A percentile compares a stretch with the other conserved stretches of the same genome.
Conservation (phyloP, 2,329 filamentous ascomycete species). For the Apiospora saccharicola region DNA sequence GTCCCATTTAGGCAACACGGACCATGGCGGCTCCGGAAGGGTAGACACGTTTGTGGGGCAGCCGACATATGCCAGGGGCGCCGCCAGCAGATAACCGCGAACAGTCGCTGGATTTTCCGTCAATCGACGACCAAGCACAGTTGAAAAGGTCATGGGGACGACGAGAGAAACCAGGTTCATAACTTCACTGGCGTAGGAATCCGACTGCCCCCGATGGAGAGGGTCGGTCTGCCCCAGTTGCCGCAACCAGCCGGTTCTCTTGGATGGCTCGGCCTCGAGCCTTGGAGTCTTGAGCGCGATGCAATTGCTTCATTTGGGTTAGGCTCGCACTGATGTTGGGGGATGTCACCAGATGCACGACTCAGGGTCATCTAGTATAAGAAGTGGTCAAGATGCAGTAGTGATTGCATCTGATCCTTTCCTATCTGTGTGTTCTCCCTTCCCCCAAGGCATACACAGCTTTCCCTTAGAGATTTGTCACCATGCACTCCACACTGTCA, state of each 20-base stretch:
- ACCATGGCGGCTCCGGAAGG: conserved; percentile 19
- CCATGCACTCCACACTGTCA: conserved; percentile 21
- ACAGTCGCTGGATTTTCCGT: neutral
- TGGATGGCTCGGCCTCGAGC: neutral
- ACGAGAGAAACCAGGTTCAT: neutral
- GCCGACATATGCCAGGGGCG: neutral
- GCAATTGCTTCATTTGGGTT: neutral
- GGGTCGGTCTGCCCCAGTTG: neutral
- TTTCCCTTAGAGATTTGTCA: neutral
- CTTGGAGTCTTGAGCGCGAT: neutral
- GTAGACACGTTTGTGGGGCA: neutral
- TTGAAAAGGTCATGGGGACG: neutral
- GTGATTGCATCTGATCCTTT: neutral
- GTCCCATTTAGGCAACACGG: conserved; percentile 20
- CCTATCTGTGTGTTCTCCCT: neutral
- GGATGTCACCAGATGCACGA: neutral
- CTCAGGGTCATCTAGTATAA: neutral
- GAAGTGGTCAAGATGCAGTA: neutral
- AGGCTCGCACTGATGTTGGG: neutral
- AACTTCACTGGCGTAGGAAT: neutral
- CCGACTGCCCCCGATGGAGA: neutral
- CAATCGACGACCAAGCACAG: neutral
- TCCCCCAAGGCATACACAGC: neutral
- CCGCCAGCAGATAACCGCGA: neutral
- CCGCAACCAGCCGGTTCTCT: neutral